Base-by-base conservation (phyloP, 805 yeast species). In the Teunomyces panamensis region DNA sequence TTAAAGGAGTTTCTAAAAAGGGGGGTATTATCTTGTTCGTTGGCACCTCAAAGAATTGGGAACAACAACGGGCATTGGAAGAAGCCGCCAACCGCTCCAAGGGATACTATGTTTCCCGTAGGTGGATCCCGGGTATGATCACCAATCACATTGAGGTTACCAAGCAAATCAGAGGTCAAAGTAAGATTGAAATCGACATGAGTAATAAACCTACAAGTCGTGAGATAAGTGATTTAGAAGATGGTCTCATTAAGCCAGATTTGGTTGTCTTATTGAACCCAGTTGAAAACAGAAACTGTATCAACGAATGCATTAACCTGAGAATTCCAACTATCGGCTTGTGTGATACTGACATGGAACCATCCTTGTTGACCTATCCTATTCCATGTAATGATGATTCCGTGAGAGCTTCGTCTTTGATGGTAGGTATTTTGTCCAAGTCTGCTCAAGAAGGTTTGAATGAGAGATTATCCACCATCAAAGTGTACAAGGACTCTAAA, bases 311-410 rank as follows among this genome's bases (percentile, higher is more conserved):
- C 52, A 79, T 81, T 56, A 81, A 82, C 60, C 75, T 84, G 50
- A 80, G 96, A 64, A 80, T 94, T 29, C 99, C 99, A 49, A 90
- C 97, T 0, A 83, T 94, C 57, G 98, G 97, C 27, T 79, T 94
- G 49, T 83, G 94, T 52, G 99, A 94, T 69, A 91, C 98, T 17
- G 92, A 94, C 67, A 83, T 87, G 64, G 97, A 94, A 63, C 96
- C 97, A 7, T 80, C 87, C 11, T 71, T 86, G 56, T 87, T 92
- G 46, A 89, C 97, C 1, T 94, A 94, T 62, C 96, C 98, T 44
- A 87, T 94, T 55, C 98, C 98, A 13, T 96, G 96, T 53, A 94
- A 94, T 64, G 98, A 94, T 65, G 97, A 91, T 64, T 85, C 96
- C 6, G 71, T 82, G 49, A 80, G 99, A 65, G 80, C 96, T 6